Evolutionary conservation across 2,329 filamentous ascomycete genomes (phyloP), one percentile per base, ranked within the genome.

Genomic region (Colletotrichum melonis): DNA sequence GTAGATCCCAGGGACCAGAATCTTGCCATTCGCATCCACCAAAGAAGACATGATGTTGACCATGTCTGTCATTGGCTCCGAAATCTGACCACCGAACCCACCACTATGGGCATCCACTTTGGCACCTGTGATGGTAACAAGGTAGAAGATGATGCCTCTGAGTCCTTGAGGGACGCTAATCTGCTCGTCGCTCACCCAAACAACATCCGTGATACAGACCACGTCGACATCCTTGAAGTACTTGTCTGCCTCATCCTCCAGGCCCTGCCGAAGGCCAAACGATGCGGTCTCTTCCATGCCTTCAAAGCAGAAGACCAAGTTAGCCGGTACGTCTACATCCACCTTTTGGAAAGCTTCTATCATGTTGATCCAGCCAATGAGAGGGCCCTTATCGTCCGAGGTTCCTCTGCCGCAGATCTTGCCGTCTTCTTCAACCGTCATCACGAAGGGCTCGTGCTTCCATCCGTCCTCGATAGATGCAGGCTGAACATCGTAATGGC

Each of bases 261-360:
- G 98, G 77, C 98, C 93, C 78, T 98, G 95, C 80, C 98, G 96
- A 67, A 99, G 89, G 38, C 97, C 97, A 82, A 98, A 96, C 0
- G 95, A 98, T 63, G 97, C 97, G 82, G 97, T 97, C 86, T 99
- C 97, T 86, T 99, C 97, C 97, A 99, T 99, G 60, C 97, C 97
- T 88, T 99, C 97, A 79, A 99, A 98, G 88, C 97, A 99, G 94
- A 98, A 98, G 76, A 99, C 90, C 77, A 99, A 88, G 86, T 99
- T 99, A 80, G 98, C 96, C 6, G 97, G 97, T 81, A 99, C 94
- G 59, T 98, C 96, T 52, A 98, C 87, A 69, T 94, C 94, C 42
- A 95, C 95, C 88, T 97, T 97, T 84, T 98, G 93, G 87, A 99
- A 97, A 38, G 97, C 95, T 86, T 99, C 95, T 77, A 99, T 98